Base-by-base conservation (phyloP, 202 grass and related monocot species). In the Panicum virgatum region DNA sequence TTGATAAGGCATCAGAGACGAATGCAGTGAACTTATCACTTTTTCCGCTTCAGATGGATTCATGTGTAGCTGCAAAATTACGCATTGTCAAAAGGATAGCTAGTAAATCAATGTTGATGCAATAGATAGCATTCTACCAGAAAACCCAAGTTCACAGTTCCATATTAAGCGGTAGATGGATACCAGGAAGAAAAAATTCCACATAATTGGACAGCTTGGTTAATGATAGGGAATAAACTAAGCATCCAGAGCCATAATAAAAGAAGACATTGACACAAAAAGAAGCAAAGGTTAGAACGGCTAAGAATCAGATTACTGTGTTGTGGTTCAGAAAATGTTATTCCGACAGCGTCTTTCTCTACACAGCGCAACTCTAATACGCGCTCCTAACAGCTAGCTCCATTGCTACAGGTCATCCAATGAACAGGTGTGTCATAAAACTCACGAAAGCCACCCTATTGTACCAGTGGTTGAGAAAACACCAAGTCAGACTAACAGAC, bases 41-140 rank as follows among this genome's bases (percentile, higher is more conserved):
- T 84, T 91, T 79, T 98, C 92, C 7, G 90, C 96, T 79, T 96
- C 96, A 87, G 88, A 57, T 16, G 90, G 90, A 96, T 93, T 98
- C 83, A 93, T 72, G 75, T 95, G 92, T 89, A 93, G 87, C 96
- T 98, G 86, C 73, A 89, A 76, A 91, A 79, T 71, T 62, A 81
- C 78, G n/a, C 26, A 51, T 57, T n/a, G 54, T 56, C 23, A 85
- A 45, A 80, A 56, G 27, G 19, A 54, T 69, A 76, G 42, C 48
- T 71, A 46, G 27, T 56, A 65, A 58, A 40, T 77, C 61, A 67
- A 75, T 23, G 46, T 52, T 5, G 30, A 51, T 23, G 15, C 44
- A 79, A 73, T 51, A 80, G 57, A 69, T 74, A 60, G 36, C 71
- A 68, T 37, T 69, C 77, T 73, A 76, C 57, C 14, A 84, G 29